Percentiles rank a stretch among this genome's conserved stretches.
phyloP scores from a whole-genome alignment of 2,329 filamentous ascomycete genomes.

The Fusarium nodosum region DNA sequence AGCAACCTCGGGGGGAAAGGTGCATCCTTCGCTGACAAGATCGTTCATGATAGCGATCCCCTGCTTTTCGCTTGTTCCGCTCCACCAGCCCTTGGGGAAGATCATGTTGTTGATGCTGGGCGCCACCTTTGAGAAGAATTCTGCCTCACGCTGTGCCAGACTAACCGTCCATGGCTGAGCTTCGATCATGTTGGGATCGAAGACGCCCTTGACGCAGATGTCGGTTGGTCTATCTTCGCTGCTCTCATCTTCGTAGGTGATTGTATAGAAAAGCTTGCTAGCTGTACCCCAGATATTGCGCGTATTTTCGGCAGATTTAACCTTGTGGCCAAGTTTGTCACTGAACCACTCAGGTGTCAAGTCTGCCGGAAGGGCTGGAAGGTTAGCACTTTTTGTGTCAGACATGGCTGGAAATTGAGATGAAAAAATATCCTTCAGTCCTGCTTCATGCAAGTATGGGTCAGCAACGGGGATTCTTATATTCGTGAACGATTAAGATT shows the following conservation, averaged over 20 bases:
- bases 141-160: slow-evolving; percentile 54
- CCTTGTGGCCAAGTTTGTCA: slow-evolving; percentile 36
- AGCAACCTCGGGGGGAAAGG: slow-evolving; percentile 53
- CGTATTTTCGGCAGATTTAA: slow-evolving; percentile 46
- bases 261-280: slow-evolving; percentile 49
- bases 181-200: slow-evolving; percentile 53
- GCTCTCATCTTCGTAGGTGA: slow-evolving; percentile 49
- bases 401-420: slow-evolving; percentile 15
- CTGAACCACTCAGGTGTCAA: slow-evolving; percentile 47
- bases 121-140: slow-evolving; percentile 56
- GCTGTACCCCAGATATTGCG: slow-evolving; percentile 49
- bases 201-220: slow-evolving; percentile 57
- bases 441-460: not conserved
- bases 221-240: slow-evolving; percentile 21
- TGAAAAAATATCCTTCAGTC: not conserved
- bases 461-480: not conserved
- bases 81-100: slow-evolving; percentile 56
- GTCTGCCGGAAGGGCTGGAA: slow-evolving; percentile 44
- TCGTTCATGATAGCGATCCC: slow-evolving; percentile 58
- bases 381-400: slow-evolving; percentile 6
- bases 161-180: slow-evolving; percentile 46
- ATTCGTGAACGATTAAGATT: not conserved
- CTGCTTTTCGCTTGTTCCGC: slow-evolving; percentile 53
- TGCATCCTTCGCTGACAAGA: slow-evolving; percentile 51
- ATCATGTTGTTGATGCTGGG: slow-evolving; percentile 51